Evolutionary conservation across 2,329 filamentous ascomycete genomes (phyloP), one percentile per base, ranked within the genome.

Genomic region (Canariomyces notabilis): DNA sequence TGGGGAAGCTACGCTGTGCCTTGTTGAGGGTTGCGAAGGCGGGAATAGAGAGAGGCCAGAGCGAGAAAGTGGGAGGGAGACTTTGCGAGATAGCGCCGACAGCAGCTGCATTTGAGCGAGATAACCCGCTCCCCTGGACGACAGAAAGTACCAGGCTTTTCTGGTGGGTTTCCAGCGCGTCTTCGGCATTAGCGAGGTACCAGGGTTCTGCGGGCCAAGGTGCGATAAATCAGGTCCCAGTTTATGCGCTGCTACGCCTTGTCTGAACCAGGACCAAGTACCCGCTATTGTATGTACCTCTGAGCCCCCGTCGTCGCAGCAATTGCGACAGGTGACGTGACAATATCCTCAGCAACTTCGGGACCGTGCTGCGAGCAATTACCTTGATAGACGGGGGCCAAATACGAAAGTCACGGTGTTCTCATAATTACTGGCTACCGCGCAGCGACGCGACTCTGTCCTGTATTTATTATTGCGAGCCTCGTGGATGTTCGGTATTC

Each of bases 31-130:
- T 31, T 35, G 32, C 26, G 46, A 32, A 35, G n/a, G n/a, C 38
- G 21, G 42, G 33, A 42, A 29, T 39, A 37, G 34, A 42, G 38
- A 44, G n/a, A n/a, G n/a, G n/a, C n/a, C 41, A 51, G 34, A 49
- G 39, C 37, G 49, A 47, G 46, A 38, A 49, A 26, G 37, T 33
- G 37, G 44, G 37, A 46, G 12, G 20, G n/a, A 34, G 31, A 29
- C 23, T 36, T 14, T 29, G n/a, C 18, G 44, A 58, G 57, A 58
- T 58, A 57, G 54, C 50, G 57, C 37, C 42, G 40, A 36, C 51
- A 44, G 48, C 6, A 11, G 48, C 48, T 35, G 49, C 53, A 54
- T 56, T 55, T 56, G 56, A 56, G 53, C 47, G 53, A 56, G 56
- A 57, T 58, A 58, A 56, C 57, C 57, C 58, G 51, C 48, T 44